Evolutionary conservation across 2,329 filamentous ascomycete genomes (phyloP), one percentile per base, ranked within the genome.

Genomic region (Arthrobotrys musiformis): DNA sequence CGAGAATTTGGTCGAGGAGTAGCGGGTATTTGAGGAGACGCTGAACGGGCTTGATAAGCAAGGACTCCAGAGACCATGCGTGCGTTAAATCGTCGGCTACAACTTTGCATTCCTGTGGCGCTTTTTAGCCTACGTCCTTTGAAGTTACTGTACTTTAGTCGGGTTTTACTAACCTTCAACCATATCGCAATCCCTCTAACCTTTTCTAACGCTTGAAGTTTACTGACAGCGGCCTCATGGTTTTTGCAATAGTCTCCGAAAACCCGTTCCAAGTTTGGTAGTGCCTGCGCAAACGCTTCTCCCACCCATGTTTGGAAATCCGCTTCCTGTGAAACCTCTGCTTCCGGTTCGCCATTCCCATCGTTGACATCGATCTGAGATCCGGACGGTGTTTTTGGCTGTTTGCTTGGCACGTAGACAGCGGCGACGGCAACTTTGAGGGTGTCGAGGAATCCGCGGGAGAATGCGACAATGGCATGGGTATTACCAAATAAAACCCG

Each of bases 11-110:
- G 35, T 90, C 89, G 50, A 99, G 89, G 44, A 99, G 86, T 52
- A 97, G 90, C 2, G 93, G 93, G 82, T 98, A 99, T 82, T 97
- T 97, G 35, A 94, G 90, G 78, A 98, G 91, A 56, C 95, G 90
- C 84, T 99, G 95, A 83, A 97, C 94, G 1, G 95, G 95, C 84
- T 99, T 99, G 82, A 99, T 94, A 19, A 99, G 88, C n/a, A 99
- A 86, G 0, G 95, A 97, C 83, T 97, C 94, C 77, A 99, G 84
- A 83, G 97, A 92, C 95, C 95, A 99, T 0, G 95, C 94, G 26
- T 90, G 90, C 0, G 95, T 99, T 79, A 99, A 87, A 82, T 97
- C 95, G 80, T 93, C 92, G 11, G 94, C 94, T 81, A 94, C 94
- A 80, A 93, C 90, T 81, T 95, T 93, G 84, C 95, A 99, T 83